Conservation (phyloP, 768 basidiomycete genomes). For the Heimioporus sp. region DNA sequence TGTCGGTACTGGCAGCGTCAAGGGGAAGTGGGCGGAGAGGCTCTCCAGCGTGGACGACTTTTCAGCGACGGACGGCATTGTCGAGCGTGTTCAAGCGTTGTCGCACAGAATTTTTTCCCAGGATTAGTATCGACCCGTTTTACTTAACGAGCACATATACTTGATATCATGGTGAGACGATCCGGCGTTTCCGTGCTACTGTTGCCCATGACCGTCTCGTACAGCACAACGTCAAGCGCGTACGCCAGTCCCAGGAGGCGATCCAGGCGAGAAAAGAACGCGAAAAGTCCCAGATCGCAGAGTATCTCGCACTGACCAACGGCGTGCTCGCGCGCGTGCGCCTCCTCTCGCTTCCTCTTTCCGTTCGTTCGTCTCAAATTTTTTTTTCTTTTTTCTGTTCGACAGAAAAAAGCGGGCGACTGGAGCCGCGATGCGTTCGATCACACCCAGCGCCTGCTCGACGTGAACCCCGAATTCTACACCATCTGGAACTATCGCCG, state of each 20-base stretch:
- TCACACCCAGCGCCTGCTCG: conserved; percentile 74
- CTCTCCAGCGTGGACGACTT: conserved; percentile 49
- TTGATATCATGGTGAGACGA: conserved; percentile 28
- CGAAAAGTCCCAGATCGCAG: conserved; percentile 73
- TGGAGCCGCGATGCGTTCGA: conserved; percentile 73
- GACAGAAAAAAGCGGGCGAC: conserved; percentile 67
- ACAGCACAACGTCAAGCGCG: conserved; percentile 72
- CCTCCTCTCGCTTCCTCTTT: neutral
- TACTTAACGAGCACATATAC: no score
- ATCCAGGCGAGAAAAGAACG: conserved; percentile 64
- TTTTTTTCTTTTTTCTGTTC: no score
- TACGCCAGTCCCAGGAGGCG: conserved; percentile 54
- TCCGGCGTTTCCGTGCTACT: neutral
- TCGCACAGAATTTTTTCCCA: conserved; percentile 1
- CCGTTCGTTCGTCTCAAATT: neutral
- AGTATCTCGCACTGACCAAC: conserved; percentile 66
- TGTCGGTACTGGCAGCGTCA: conserved; percentile 82
- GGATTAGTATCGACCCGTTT: no score
- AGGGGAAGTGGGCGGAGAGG: conserved; percentile 65
- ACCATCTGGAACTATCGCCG: conserved; percentile 96
- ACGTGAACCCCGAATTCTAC: conserved; percentile 92
- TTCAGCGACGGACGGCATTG: conserved; percentile 60
- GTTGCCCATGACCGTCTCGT: neutral
- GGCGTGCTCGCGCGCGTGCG: conserved; percentile 65
- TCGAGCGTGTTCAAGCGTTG: conserved; percentile 18